Evolutionary conservation across 202 grass and related monocot genomes (phyloP), one percentile per base, ranked within the genome.

Genomic region (Musa balbisiana): DNA sequence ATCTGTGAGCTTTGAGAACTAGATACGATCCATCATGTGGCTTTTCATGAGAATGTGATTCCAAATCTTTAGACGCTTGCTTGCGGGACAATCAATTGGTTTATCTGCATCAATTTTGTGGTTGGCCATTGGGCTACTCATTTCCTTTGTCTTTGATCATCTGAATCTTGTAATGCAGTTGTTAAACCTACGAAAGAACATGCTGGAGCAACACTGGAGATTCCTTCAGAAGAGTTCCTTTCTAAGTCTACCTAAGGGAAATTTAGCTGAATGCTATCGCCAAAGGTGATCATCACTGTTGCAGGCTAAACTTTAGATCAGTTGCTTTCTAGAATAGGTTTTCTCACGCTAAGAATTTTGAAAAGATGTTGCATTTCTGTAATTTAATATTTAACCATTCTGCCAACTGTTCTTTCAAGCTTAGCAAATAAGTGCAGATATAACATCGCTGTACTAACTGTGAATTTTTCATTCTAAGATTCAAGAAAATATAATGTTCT

Each of bases 181-280:
- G 89, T 94, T 29, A 94, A 94, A 85, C 95, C 95, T 64, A 83
- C 88, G 65, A 92, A 84, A 79, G 87, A 56, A 69, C 95, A 99
- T 83, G 89, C 85, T 2, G 95, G 95, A 86, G 87, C 89, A 53
- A 99, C 89, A 66, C 74, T 99, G 29, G 95, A 99, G 81, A 55
- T 94, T 78, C 91, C 95, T 70, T 92, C 95, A 2, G 91, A 99
- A 75, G 95, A 95, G 69, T 88, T 74, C 69, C 69, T 92, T 29
- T 83, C 88, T 2, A 88, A 84, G 50, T 82, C 82, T 17, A 79
- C 82, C 75, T 90, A 93, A 77, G 52, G 53, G 12, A 78, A 70
- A 54, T 3, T 62, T 19, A 22, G 22, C 51, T 55, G 51, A 55
- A 9, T 73, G 5, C 25, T 27, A 17, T 73, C 23, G 13, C 16